A percentile compares a stretch with the other conserved stretches of the same genome.
Conservation (phyloP, 306 rosid species). For the Malus asiatica region DNA sequence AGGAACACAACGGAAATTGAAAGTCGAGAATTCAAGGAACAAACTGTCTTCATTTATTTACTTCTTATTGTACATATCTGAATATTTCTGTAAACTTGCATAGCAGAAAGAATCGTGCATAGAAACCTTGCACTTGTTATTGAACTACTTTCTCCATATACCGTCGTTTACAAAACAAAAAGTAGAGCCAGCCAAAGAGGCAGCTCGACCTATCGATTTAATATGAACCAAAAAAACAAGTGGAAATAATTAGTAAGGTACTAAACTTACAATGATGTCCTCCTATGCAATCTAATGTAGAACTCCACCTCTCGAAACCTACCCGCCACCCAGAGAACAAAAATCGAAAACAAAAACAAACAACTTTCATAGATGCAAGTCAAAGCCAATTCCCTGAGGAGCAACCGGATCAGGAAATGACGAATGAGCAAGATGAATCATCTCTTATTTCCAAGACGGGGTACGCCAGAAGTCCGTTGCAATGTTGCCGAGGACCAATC, state of each 20-base stretch:
- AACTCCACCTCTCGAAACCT: neutral
- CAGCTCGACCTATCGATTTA: neutral
- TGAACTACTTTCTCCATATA: neutral
- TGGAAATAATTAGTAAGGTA: neutral
- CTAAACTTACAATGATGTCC: neutral
- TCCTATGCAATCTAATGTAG: neutral
- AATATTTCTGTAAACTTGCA: neutral
- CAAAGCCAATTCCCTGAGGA: neutral
- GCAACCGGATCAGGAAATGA: neutral
- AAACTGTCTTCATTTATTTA: neutral
- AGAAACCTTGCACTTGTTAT: neutral
- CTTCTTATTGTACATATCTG: neutral
- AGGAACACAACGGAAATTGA: neutral
- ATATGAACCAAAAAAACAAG: neutral
- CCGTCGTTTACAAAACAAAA: neutral
- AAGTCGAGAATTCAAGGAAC: neutral
- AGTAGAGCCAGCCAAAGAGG: conserved; percentile 2
- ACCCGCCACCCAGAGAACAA: neutral
- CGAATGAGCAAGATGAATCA: neutral
- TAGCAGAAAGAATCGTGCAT: neutral
- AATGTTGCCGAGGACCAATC: conserved; percentile 15
- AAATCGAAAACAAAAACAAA: no score
- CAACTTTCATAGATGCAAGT: neutral
- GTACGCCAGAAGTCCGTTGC: conserved; percentile 24
- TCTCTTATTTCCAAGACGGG: conserved; percentile 16